These are phyloP conservation scores for Aaosphaeria pasadenensis DNA, from an alignment of 2,329 filamentous ascomycete genomes.

Conservation along the genomic window DNA sequence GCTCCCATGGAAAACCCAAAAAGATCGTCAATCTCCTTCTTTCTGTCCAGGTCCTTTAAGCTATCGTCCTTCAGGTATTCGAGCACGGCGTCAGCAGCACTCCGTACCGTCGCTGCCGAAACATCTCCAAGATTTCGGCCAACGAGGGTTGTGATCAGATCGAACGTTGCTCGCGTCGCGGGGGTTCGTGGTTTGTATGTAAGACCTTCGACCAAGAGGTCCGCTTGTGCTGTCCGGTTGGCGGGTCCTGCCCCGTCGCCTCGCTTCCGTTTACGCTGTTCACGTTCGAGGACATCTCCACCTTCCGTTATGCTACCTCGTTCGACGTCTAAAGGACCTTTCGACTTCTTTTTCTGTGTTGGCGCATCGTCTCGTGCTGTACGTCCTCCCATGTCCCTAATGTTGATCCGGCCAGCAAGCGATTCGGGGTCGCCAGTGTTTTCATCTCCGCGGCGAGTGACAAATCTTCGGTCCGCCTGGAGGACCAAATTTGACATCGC, in stretches of 20 bases:
- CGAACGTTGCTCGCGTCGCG: slow-evolving; percentile 88
- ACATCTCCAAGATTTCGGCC: slow-evolving; percentile 89
- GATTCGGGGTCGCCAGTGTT: slow-evolving; percentile 97
- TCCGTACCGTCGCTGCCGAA: slow-evolving; percentile 84
- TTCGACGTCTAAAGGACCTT: slow-evolving; percentile 67
- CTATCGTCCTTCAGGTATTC: slow-evolving; percentile 94
- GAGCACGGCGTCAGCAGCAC: slow-evolving; percentile 86
- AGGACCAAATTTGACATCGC: slow-evolving; percentile 99
- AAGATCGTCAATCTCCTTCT: slow-evolving; percentile 94
- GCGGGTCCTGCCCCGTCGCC: slow-evolving; percentile 67
- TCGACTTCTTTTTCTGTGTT: slow-evolving; percentile 70
- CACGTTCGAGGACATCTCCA: slow-evolving; percentile 75
- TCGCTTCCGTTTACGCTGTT: slow-evolving; percentile 81
- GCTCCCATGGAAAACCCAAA: slow-evolving; percentile 76
- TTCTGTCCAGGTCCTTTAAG: slow-evolving; percentile 96
- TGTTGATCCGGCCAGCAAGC: slow-evolving; percentile 87
- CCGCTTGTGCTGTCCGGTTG: slow-evolving; percentile 78
- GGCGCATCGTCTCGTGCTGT: slow-evolving; percentile 77
- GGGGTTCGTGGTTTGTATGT: slow-evolving; percentile 88
- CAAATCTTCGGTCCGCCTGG: slow-evolving; percentile 97
- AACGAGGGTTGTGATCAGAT: slow-evolving; percentile 89
- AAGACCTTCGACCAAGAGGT: slow-evolving; percentile 86
- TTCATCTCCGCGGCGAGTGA: slow-evolving; percentile 89
- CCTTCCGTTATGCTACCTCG: slow-evolving; percentile 75
- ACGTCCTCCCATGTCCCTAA: slow-evolving; percentile 89